Evolutionary conservation across 2,329 filamentous ascomycete species (phyloP).

Genomic region (Penicillium occitanis): DNA sequence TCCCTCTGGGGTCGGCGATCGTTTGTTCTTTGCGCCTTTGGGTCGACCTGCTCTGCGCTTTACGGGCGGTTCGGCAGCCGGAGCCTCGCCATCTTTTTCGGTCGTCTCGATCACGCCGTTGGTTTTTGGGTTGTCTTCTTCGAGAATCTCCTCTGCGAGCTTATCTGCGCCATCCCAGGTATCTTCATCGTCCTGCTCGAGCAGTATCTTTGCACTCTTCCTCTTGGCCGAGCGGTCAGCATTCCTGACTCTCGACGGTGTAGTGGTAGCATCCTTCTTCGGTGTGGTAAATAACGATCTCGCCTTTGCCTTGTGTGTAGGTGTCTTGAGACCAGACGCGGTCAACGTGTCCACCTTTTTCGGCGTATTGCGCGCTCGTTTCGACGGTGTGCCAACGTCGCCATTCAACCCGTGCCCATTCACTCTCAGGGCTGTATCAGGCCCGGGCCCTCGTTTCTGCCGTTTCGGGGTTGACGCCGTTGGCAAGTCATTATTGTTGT

Average conservation of each 20-base stretch:
- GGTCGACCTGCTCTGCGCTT: constrained; percentile 58
- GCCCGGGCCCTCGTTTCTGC: constrained; percentile 29
- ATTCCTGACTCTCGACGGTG: constrained; percentile 65
- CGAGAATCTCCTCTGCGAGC: constrained; percentile 67
- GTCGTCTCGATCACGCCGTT: constrained; percentile 31
- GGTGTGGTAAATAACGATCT: constrained; percentile 44
- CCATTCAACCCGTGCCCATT: constrained; percentile 32
- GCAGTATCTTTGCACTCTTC: constrained; percentile 76
- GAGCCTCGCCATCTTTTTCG: constrained; percentile 33
- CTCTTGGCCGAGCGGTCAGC: constrained; percentile 82
- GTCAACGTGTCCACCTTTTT: constrained; percentile 35
- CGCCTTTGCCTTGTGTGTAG: constrained; percentile 38
- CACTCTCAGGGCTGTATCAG: neutral
- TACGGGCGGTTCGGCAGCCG: constrained; percentile 47
- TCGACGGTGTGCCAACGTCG: constrained; percentile 30
- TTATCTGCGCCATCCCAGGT: constrained; percentile 64
- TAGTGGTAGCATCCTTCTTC: constrained; percentile 40
- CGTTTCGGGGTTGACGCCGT: constrained; percentile 43
- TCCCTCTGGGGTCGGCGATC: constrained; percentile 74
- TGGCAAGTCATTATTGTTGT: constrained; percentile 35
- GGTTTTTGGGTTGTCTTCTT: constrained; percentile 39
- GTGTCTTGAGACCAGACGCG: constrained; percentile 39
- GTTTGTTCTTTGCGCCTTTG: constrained; percentile 58
- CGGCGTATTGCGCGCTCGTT: constrained; percentile 33
- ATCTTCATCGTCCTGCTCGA: constrained; percentile 72